Evolutionary conservation across 164 flowering plant genomes (phyloP).

Genomic region (Vitis labrusca): DNA sequence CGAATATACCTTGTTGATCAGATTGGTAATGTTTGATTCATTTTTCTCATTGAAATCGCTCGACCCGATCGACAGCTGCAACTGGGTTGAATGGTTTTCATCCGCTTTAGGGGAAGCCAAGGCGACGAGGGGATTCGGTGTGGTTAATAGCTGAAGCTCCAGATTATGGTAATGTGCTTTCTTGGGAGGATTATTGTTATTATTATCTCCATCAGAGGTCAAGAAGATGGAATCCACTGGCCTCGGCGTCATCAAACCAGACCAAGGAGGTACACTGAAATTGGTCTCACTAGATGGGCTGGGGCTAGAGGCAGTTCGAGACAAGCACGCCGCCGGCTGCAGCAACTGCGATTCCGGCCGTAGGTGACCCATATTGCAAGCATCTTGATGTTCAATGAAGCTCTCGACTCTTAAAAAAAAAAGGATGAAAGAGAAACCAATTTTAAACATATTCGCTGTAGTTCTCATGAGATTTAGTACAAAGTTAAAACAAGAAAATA

Average conservation of each 20-base stretch:
- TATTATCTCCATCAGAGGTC: constrained; percentile 6
- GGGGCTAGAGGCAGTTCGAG: constrained; percentile 74
- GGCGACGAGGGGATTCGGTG: constrained; percentile 21
- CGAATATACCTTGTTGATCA: constrained; percentile 6
- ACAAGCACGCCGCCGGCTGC: constrained; percentile 55
- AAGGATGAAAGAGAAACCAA: background rate
- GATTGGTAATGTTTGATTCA: constrained; percentile 11
- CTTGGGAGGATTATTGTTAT: background rate
- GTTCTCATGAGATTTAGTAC: background rate
- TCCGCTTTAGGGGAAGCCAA: constrained; percentile 27
- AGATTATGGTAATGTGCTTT: constrained; percentile 37
- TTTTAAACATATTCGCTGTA: background rate
- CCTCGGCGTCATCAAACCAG: constrained; percentile 26
- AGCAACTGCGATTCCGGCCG: constrained; percentile 39
- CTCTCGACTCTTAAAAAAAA: constrained; percentile 75
- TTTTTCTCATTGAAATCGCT: constrained; percentile 25
- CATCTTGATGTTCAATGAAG: constrained; percentile 94
- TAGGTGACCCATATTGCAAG: constrained; percentile 61
- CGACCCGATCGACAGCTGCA: constrained; percentile 83
- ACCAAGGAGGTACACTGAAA: constrained; percentile 49
- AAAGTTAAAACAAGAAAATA: constrained; percentile 7
- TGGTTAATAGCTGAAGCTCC: constrained; percentile 72
- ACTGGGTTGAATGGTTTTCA: constrained; percentile 51
- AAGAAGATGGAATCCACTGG: constrained; percentile 27
- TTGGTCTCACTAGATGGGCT: constrained; percentile 85